Percentiles rank a stretch among this genome's conserved stretches.
These are phyloP conservation scores for Moringa oleifera DNA, from an alignment of 345 rosid genomes.

Conservation along the genomic window DNA sequence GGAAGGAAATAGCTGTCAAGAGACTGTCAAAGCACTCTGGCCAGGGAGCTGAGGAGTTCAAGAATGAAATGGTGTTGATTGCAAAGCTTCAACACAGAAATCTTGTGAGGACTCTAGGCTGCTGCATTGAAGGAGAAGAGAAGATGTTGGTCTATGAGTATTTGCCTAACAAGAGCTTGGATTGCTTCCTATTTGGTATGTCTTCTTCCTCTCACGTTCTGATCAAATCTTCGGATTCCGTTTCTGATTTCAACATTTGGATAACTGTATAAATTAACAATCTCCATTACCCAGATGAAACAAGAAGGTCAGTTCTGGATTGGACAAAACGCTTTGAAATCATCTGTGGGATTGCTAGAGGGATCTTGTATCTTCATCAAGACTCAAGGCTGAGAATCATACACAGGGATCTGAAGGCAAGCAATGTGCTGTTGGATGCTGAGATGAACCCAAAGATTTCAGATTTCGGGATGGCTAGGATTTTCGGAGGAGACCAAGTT, in stretches of 20 bases:
- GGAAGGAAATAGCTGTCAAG: slow-evolving; percentile 48
- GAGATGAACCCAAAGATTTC: slow-evolving; percentile 55
- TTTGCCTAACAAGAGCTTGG: slow-evolving; percentile 60
- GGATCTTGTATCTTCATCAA: slow-evolving; percentile 66
- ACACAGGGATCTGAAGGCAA: slow-evolving; percentile 66
- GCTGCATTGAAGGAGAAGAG: slow-evolving; percentile 47
- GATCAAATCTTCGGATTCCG: too few relatives aligned
- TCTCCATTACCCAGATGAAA: slow-evolving; percentile 31
- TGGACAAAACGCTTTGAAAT: slow-evolving; percentile 57
- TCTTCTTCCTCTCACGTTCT: not conserved
- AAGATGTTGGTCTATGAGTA: slow-evolving; percentile 61
- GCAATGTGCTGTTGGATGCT: slow-evolving; percentile 50
- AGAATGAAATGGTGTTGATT: slow-evolving; percentile 34
- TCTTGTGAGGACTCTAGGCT: slow-evolving; percentile 65
- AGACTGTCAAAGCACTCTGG: slow-evolving; percentile 44
- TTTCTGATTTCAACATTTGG: too few relatives aligned
- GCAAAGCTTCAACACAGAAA: slow-evolving; percentile 68
- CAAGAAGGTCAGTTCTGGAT: slow-evolving; percentile 26
- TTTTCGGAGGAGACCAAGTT: slow-evolving; percentile 43
- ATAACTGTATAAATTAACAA: too few relatives aligned
- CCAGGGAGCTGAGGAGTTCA: slow-evolving; percentile 48
- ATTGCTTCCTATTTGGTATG: slow-evolving; percentile 46
- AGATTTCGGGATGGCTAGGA: slow-evolving; percentile 65
- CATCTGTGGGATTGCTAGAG: slow-evolving; percentile 54
- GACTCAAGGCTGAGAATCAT: slow-evolving; percentile 74